These are phyloP conservation scores for Monosporozyma aquatica DNA, from an alignment of 805 yeast species.

Conservation along the genomic window DNA sequence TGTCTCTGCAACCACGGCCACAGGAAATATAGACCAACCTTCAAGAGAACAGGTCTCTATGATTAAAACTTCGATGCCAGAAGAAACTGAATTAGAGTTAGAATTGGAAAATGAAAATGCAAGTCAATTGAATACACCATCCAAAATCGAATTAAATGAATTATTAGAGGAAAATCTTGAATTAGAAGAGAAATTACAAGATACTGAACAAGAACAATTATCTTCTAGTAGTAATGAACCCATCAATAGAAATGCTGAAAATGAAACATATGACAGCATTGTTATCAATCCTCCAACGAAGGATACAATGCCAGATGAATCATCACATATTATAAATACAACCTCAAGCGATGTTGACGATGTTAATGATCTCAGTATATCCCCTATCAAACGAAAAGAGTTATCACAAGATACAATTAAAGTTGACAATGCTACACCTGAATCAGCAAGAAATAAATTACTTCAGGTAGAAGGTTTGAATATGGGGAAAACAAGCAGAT, in stretches of 20 bases:
- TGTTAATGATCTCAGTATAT: background rate
- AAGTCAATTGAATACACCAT: background rate
- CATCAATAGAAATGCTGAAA: too few relatives aligned
- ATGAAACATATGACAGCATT: background rate
- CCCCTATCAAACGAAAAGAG: background rate
- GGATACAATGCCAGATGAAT: background rate
- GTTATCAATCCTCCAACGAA: background rate
- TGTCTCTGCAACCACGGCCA: background rate
- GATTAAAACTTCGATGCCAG: slow-evolving; percentile 18
- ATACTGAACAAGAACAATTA: too few relatives aligned
- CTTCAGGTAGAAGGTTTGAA: background rate
- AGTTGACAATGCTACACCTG: background rate
- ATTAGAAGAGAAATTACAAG: slow-evolving; percentile 4
- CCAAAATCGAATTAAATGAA: slow-evolving; percentile 2
- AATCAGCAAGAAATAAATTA: background rate
- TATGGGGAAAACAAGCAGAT: background rate
- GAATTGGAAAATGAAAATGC: slow-evolving; percentile 9
- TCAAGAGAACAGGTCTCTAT: slow-evolving; percentile 6
- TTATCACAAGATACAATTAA: background rate
- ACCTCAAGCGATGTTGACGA: background rate
- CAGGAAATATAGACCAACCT: background rate
- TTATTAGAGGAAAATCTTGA: slow-evolving; percentile 5
- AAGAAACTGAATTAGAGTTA: slow-evolving; percentile 22
- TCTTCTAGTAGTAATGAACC: background rate
- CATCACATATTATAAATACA: background rate